phyloP scores from a whole-genome alignment of 257 asterid genomes.

The Jasminum sambac region DNA sequence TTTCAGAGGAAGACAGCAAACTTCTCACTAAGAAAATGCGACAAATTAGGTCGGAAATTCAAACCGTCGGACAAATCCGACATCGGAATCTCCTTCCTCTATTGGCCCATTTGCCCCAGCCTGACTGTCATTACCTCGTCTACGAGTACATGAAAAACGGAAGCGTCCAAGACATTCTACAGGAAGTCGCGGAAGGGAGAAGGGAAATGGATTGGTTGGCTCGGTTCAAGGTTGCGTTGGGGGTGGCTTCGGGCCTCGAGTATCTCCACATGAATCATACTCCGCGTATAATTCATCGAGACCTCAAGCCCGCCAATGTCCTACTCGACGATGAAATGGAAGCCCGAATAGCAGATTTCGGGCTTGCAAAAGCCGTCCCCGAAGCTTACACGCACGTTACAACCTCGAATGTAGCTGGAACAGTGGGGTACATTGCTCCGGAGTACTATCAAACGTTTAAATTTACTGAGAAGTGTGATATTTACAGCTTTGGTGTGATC shows the following conservation, averaged over 20 bases:
- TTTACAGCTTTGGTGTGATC: constrained; percentile 78
- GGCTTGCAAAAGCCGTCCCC: constrained; percentile 81
- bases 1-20: constrained; percentile 67
- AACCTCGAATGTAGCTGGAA: constrained; percentile 74
- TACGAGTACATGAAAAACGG: constrained; percentile 90
- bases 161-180: constrained; percentile 67
- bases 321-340: constrained; percentile 90
- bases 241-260: constrained; percentile 77
- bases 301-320: constrained; percentile 83
- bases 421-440: constrained; percentile 81
- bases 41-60: constrained; percentile 75
- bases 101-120: constrained; percentile 73
- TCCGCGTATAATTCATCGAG: constrained; percentile 75
- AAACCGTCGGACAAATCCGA: constrained; percentile 79
- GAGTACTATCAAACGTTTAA: constrained; percentile 73
- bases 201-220: constrained; percentile 60
- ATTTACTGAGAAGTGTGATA: constrained; percentile 87
- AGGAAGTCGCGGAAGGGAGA: constrained; percentile 36
- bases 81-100: constrained; percentile 75
- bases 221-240: constrained; percentile 63
- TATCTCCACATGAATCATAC: constrained; percentile 69
- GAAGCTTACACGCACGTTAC: constrained; percentile 61
- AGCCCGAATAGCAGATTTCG: constrained; percentile 82
- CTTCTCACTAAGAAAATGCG: constrained; percentile 63
- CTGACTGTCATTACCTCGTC: constrained; percentile 73